These are phyloP conservation scores for Blastocystis sp. DNA, from an alignment of 352 stramenopile species.

Conservation along the genomic window DNA sequence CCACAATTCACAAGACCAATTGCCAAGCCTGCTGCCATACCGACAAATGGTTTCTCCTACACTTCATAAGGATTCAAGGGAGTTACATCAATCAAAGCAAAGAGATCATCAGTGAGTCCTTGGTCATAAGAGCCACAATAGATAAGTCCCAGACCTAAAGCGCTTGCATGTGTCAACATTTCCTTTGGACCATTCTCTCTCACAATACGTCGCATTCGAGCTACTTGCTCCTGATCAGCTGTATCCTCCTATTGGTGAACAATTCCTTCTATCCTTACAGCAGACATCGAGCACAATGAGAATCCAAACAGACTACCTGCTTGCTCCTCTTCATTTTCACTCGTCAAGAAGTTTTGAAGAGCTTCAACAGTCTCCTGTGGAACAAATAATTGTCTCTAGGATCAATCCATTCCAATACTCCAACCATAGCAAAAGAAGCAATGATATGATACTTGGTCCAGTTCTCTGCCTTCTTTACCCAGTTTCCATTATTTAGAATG, in stretches of 20 bases:
- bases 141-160: conserved; percentile 88
- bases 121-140: conserved; percentile 63
- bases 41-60: conserved; percentile 90
- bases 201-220: not conserved
- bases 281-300: conserved; percentile 63
- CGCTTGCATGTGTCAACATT: conserved; percentile 91
- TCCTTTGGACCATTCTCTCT: conserved; percentile 78
- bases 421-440: conserved; percentile 94
- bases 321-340: conserved; percentile 83
- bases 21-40: conserved; percentile 88
- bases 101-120: conserved; percentile 7
- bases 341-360: conserved; percentile 73
- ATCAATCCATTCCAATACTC: conserved; percentile 64
- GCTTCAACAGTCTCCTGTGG: conserved; percentile 91
- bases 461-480: conserved; percentile 94
- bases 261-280: too few species aligned
- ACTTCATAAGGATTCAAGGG: conserved; percentile 77
- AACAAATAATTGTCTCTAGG: conserved; percentile 86
- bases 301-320: conserved; percentile 84
- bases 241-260: not conserved
- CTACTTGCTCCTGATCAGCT: not conserved
- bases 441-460: conserved; percentile 98
- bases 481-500: conserved; percentile 97
- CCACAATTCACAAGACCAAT: conserved; percentile 82
- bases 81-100: conserved; percentile 74